Evolutionary conservation across 2,329 filamentous ascomycete species (phyloP), one percentile per base, ranked within the genome.

Genomic region (Onygenales sp.): DNA sequence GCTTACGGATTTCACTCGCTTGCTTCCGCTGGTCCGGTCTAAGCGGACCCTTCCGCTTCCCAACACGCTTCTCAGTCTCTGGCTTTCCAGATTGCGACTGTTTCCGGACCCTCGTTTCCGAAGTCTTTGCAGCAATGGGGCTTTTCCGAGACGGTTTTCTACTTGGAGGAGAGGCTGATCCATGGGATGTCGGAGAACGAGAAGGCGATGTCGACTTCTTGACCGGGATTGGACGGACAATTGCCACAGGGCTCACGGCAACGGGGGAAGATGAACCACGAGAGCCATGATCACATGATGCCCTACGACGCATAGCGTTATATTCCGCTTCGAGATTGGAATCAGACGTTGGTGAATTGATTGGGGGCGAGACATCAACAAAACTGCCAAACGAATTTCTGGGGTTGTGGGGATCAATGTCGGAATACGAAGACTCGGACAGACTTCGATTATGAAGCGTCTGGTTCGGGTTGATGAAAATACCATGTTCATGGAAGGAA

Each of bases 1-100:
- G 78, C 73, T 97, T 97, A 69, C 92, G 84, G 68, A 97, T 97
- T 73, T 97, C 92, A 65, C 91, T 93, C 31, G 92, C 92, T 72
- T 96, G 92, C 74, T 95, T 94, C 61, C 92, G 83, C 76, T 96
- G 92, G 70, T 97, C 92, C 9, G 91, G 90, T 64, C 90, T 80
- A 61, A 97, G 81, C 55, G 92, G 92, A 38, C 92, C 92, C 69
- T 88, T 88, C 73, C 92, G 83, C 66, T 89, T 85, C 48, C 92
- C 92, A 56, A 96, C 87, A 71, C 91, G 91, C 81, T 96, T 97
- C 79, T 96, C 92, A 10, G 81, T 81, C 60, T 94, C 89, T 72
- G 87, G 90, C 77, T 92, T 94, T 63, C 83, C 84, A 56, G 80
- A 82, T 56, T 78, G 87, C 58, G 75, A 85, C 56, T 67, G 78